Evolutionary conservation across 345 rosid species (phyloP).

Genomic region (Clarkia xantiana): DNA sequence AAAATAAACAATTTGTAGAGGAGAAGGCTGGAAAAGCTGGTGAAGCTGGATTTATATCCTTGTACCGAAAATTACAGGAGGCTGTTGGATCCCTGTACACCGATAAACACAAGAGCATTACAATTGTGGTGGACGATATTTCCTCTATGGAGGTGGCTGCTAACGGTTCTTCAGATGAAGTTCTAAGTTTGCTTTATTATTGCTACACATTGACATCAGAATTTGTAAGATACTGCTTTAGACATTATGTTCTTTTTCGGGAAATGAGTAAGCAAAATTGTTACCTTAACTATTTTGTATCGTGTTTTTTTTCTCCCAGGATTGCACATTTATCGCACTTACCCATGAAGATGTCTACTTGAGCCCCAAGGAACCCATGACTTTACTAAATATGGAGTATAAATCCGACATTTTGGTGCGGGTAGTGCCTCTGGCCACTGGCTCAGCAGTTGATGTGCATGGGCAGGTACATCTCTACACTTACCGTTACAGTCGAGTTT

Average conservation of each 20-base stretch:
- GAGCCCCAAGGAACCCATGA: conserved; percentile 32
- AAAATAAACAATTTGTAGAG: conserved; percentile 16
- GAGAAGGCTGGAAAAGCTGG: conserved; percentile 22
- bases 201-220: conserved; percentile 65
- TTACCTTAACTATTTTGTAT: neutral
- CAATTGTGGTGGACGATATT: conserved; percentile 77
- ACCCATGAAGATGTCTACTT: conserved; percentile 66
- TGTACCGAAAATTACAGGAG: conserved; percentile 43
- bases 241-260: no score
- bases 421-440: conserved; percentile 78
- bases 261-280: no score
- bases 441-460: conserved; percentile 83
- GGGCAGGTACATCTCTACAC: conserved; percentile 57
- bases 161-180: conserved; percentile 40
- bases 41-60: conserved; percentile 28
- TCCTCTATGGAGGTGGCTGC: conserved; percentile 76
- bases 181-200: conserved; percentile 70
- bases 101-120: conserved; percentile 23
- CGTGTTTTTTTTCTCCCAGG: conserved; percentile 25
- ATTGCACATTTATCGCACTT: conserved; percentile 56
- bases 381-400: conserved; percentile 48
- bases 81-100: conserved; percentile 27
- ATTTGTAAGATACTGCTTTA: conserved; percentile 39
- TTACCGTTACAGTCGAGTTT: neutral
- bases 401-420: conserved; percentile 64